Evolutionary conservation across 2,329 filamentous ascomycete species (phyloP).

Genomic region (Chrysosporium queenslandicum): DNA sequence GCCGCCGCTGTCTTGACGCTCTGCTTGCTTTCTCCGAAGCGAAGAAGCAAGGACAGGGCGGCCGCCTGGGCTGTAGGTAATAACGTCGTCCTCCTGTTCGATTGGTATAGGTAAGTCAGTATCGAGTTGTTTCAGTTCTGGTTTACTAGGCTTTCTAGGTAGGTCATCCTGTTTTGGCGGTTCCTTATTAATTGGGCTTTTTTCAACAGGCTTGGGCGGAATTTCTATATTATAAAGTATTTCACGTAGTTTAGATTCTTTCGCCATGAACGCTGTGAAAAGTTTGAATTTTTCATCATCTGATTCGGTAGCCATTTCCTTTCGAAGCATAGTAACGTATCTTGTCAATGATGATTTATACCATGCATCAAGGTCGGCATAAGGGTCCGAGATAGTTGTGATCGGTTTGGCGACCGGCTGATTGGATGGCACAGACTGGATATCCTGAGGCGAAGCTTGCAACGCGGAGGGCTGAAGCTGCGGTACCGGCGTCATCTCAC

Average conservation of each 20-base stretch:
- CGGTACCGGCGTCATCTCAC: constrained; percentile 10
- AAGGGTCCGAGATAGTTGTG: constrained; percentile 35
- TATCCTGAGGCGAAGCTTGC: constrained; percentile 8
- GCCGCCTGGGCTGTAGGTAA: constrained; percentile 46
- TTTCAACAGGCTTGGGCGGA: constrained; percentile 19
- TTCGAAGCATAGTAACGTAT: constrained; percentile 46
- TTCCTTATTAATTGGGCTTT: constrained; percentile 18
- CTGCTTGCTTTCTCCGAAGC: constrained; percentile 18
- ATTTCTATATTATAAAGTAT: constrained; percentile 42
- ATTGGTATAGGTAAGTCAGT: constrained; percentile 9
- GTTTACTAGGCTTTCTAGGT: background rate
- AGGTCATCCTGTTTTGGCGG: background rate
- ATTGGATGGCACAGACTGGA: constrained; percentile 1
- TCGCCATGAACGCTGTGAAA: constrained; percentile 43
- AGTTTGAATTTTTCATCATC: constrained; percentile 46
- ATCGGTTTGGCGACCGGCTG: constrained; percentile 11
- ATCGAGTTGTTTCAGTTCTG: constrained; percentile 3
- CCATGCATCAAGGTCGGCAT: constrained; percentile 48
- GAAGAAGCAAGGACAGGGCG: constrained; percentile 36
- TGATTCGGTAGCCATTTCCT: constrained; percentile 39
- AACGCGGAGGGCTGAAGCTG: constrained; percentile 10
- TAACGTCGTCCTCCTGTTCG: constrained; percentile 21
- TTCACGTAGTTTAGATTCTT: constrained; percentile 40
- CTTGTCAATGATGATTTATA: constrained; percentile 47
- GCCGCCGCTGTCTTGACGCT: constrained; percentile 10